Percentiles rank a stretch among this genome's conserved stretches.
Evolutionary conservation across 2,329 filamentous ascomycete species (phyloP).

Genomic region (Coccinonectria pachysandricola): DNA sequence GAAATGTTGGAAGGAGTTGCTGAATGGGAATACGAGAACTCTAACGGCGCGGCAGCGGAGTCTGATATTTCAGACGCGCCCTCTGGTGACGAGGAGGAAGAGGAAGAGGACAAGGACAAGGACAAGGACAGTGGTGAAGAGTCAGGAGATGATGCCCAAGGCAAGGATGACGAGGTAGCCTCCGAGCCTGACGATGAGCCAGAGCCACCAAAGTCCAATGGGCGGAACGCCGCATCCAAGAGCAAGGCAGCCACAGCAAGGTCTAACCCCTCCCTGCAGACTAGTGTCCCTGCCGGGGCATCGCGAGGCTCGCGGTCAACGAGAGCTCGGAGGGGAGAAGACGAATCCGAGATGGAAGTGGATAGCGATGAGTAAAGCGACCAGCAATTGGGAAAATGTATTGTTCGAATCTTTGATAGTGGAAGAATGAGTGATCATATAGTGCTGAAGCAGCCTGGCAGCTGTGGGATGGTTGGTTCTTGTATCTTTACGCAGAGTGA

Average conservation of each 20-base stretch:
- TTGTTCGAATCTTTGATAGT: too few relatives aligned
- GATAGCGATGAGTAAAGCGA: conserved; percentile 21
- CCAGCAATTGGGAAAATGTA: too few relatives aligned
- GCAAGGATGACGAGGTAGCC: conserved; percentile 8
- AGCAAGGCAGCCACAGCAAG: conserved; percentile 13
- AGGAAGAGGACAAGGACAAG: conserved; percentile 12
- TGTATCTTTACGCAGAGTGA: too few relatives aligned
- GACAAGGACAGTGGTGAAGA: conserved; percentile 7
- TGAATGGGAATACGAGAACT: conserved; percentile 43
- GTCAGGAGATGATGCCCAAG: conserved; percentile 4
- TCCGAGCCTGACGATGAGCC: conserved; percentile 10
- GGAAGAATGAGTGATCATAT: too few relatives aligned
- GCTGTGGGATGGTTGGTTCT: too few relatives aligned
- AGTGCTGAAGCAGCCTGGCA: too few relatives aligned
- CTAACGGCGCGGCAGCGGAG: conserved; percentile 18
- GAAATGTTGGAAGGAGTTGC: conserved; percentile 53
- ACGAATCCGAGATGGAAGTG: conserved; percentile 25
- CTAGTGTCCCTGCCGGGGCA: conserved; percentile 11
- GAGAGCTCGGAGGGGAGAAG: conserved; percentile 19
- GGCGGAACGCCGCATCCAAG: conserved; percentile 13
- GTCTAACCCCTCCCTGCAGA: conserved; percentile 17
- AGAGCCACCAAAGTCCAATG: conserved; percentile 16
- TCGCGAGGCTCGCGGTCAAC: conserved; percentile 15
- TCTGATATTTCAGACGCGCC: conserved; percentile 1
- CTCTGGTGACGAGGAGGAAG: conserved; percentile 7